Conservation (phyloP, 164 flowering plant species). For the Aristolochia fimbriata region DNA sequence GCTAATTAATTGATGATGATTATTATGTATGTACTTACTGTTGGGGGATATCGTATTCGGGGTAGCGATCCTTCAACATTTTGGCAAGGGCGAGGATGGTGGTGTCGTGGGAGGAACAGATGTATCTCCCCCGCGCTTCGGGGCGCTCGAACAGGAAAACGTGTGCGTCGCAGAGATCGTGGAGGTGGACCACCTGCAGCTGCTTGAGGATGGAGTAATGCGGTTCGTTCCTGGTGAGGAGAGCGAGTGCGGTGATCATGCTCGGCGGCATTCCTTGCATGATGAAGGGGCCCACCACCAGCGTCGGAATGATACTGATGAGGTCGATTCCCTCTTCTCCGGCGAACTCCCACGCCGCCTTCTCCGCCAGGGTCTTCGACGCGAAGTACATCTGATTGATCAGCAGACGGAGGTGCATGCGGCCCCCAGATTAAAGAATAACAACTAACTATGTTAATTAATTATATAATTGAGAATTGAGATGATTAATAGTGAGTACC, state of each 20-base stretch:
- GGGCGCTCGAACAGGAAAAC: slow-evolving; percentile 60
- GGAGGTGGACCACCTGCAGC: slow-evolving; percentile 66
- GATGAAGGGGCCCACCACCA: slow-evolving; percentile 24
- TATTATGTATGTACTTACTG: slow-evolving; percentile 22
- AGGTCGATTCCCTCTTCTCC: slow-evolving; percentile 17
- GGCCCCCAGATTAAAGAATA: no score
- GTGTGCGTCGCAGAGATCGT: slow-evolving; percentile 63
- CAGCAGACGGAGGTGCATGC: no score
- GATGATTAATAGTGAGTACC: slow-evolving; percentile 6
- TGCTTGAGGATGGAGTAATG: slow-evolving; percentile 72
- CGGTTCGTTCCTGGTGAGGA: slow-evolving; percentile 33
- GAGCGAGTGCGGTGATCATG: slow-evolving; percentile 20
- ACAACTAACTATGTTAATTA: no score
- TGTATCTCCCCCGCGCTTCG: slow-evolving; percentile 65
- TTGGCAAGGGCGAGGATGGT: slow-evolving; percentile 48
- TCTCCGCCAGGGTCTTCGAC: slow-evolving; percentile 24
- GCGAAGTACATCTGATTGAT: slow-evolving; percentile 31
- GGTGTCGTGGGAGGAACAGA: slow-evolving; percentile 52
- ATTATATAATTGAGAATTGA: no score
- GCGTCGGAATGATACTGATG: slow-evolving; percentile 23
- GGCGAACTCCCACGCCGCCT: slow-evolving; percentile 26
- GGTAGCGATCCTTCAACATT: slow-evolving; percentile 49
- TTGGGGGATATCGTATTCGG: slow-evolving; percentile 55
- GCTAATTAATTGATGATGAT: no score
- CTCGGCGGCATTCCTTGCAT: slow-evolving; percentile 26